Percentiles rank a stretch among this genome's conserved stretches.
These are phyloP conservation scores for Russula earlei DNA, from an alignment of 768 basidiomycete species.

Conservation along the genomic window DNA sequence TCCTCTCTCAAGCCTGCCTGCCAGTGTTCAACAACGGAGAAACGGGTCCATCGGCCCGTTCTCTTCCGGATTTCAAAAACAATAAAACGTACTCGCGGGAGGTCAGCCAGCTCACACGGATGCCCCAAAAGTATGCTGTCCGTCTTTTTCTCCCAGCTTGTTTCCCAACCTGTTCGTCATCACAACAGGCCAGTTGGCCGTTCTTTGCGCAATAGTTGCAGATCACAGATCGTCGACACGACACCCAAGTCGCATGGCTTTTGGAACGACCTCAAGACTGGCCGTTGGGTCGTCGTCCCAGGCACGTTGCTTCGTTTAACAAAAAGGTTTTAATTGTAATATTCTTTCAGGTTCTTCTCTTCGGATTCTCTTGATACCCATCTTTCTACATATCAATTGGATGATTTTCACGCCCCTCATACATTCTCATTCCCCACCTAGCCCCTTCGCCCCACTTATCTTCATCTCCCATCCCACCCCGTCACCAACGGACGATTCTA, in stretches of 20 bases:
- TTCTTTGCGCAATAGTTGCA: neutral
- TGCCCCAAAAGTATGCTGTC: constrained; percentile 47
- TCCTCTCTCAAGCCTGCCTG: too few relatives aligned
- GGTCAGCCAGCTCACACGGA: constrained; percentile 48
- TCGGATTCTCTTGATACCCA: constrained; percentile 51
- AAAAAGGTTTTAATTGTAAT: neutral
- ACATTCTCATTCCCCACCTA: constrained; percentile 37
- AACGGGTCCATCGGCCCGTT: neutral
- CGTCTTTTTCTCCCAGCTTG: constrained; percentile 19
- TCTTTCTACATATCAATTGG: constrained; percentile 61
- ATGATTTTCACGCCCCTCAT: constrained; percentile 41
- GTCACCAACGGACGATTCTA: constrained; percentile 34
- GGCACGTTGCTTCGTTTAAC: constrained; percentile 32
- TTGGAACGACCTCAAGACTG: constrained; percentile 41
- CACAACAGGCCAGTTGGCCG: neutral
- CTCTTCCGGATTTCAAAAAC: too few relatives aligned
- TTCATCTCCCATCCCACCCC: constrained; percentile 60
- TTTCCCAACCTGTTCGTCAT: neutral
- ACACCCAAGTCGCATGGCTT: constrained; percentile 30
- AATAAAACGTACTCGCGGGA: too few relatives aligned
- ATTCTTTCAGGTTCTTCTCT: constrained; percentile 45
- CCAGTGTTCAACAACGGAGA: neutral
- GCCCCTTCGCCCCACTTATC: constrained; percentile 68
- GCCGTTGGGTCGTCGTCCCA: constrained; percentile 69
- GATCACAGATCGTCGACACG: constrained; percentile 4